A percentile compares a stretch with the other conserved stretches of the same genome.
phyloP scores from a whole-genome alignment of 2,329 filamentous ascomycete genomes.

The Zymoseptoria brevis region DNA sequence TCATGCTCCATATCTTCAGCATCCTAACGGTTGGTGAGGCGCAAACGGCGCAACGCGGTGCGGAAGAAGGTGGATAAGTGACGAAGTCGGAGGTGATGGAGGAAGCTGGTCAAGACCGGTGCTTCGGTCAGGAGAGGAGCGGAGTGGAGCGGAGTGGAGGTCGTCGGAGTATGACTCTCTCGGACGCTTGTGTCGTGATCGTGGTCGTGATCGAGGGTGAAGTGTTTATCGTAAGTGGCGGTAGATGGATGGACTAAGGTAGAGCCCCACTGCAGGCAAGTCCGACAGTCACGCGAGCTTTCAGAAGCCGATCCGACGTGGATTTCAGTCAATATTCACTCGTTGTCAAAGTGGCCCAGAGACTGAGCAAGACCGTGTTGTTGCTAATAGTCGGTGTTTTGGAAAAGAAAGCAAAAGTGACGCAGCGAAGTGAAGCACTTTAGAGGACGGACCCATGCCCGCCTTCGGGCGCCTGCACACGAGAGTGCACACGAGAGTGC shows the following conservation, averaged over 20 bases:
- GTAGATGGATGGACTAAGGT: not conserved
- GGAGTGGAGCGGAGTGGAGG: not conserved
- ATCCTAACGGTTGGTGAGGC: constrained; percentile 49
- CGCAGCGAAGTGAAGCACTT: not conserved
- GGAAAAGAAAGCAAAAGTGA: not conserved
- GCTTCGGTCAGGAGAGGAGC: too few relatives aligned
- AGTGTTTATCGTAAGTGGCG: not conserved
- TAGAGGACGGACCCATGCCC: too few relatives aligned
- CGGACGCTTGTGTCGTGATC: not conserved
- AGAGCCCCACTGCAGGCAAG: not conserved
- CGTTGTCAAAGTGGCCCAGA: not conserved
- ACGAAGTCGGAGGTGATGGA: not conserved
- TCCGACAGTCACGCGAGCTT: not conserved
- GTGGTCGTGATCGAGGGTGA: not conserved
- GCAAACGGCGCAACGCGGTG: not conserved
- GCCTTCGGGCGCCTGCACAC: not conserved
- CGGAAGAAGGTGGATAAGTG: not conserved
- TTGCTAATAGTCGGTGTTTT: not conserved
- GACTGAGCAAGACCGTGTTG: too few relatives aligned
- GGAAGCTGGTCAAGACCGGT: not conserved
- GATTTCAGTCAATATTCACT: not conserved
- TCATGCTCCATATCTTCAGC: constrained; percentile 99
- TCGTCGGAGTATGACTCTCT: not conserved
- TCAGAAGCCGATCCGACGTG: not conserved
- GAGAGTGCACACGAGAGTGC: not conserved